Base-by-base conservation (phyloP, 768 basidiomycete genomes). In the Pulveroboletus sp. region DNA sequence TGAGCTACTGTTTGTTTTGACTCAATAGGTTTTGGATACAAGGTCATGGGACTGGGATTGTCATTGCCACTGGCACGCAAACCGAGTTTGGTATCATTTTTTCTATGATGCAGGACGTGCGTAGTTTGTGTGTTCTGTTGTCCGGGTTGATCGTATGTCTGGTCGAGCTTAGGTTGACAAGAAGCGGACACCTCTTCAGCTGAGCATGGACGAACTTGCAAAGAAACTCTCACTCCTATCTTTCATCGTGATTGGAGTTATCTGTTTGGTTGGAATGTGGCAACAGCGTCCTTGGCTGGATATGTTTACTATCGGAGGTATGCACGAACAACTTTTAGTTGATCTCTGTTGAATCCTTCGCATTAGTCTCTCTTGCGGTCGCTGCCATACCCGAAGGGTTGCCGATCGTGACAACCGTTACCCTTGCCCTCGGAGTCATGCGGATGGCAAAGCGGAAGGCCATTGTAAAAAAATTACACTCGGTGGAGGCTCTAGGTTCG, bases 231-330 rank as follows among this genome's bases (percentile, higher is more conserved):
- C 93, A 1, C 72, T 92, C 26, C 64, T 93, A 52, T 96, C 93
- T 4, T 97, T 98, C 57, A 88, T 82, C n/a, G 78, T 97, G 43
- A 98, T 98, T 56, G 94, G 94, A 5, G 66, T 96, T 32, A 98
- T 98, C 43, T 90, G 89, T 68, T 68, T 97, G 46, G 85, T 97
- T 54, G 95, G 94, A 8, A 82, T 94, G 14, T 70, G 84, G 54
- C 94, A 97, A 63, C 74, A 81, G 35, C 77, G 95, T 17, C 79
- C 86, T 9, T 96, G 93, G 94, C 71, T 97, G 10, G 94, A 95
- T 41, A 98, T 97, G 95, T 97, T 98, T 64, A 98, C 94, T 8
- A 98, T 98, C 54, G 94, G 94, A 74, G 93, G 93, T 94, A 60
- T 46, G 82, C 67, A 28, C 31, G 24, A 14, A 26, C 5, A 5